A percentile compares a stretch with the other conserved stretches of the same genome.
These are phyloP conservation scores for Megacollybia platyphylla DNA, from an alignment of 1,284 basidiomycete genomes.

Conservation along the genomic window DNA sequence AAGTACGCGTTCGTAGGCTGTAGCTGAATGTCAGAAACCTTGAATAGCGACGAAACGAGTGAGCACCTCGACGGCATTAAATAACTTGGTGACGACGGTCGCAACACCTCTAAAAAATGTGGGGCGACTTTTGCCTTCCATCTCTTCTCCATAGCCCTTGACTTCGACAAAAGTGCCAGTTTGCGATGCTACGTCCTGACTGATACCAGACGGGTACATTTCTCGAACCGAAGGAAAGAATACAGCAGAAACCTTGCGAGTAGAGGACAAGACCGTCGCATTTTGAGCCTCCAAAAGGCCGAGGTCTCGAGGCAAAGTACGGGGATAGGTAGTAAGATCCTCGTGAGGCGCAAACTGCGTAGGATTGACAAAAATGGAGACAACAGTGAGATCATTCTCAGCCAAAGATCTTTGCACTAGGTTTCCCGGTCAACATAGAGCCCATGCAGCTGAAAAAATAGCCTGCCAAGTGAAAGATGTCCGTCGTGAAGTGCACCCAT, in stretches of 20 bases:
- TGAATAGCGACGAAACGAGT: background rate
- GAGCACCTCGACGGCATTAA: constrained; percentile 79
- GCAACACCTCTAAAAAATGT: constrained; percentile 95
- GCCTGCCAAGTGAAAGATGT: constrained; percentile 77
- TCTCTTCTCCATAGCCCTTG: constrained; percentile 74
- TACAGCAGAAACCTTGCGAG: constrained; percentile 49
- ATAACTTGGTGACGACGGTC: constrained; percentile 90
- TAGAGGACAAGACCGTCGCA: constrained; percentile 11
- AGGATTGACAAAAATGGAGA: constrained; percentile 97
- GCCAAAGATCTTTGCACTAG: constrained; percentile 59
- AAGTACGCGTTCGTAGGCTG: constrained; percentile 91
- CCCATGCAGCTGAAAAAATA: background rate
- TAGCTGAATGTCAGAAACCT: constrained; percentile 1
- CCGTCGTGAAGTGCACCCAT: constrained; percentile 97
- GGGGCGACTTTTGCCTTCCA: constrained; percentile 80
- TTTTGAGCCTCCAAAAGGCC: constrained; percentile 29
- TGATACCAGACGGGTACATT: constrained; percentile 86
- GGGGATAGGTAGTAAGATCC: constrained; percentile 85
- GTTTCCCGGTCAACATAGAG: background rate
- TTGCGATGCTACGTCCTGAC: constrained; percentile 59
- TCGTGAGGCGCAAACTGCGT: constrained; percentile 96
- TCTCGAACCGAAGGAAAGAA: constrained; percentile 69
- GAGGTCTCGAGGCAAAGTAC: constrained; percentile 64
- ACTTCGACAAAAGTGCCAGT: constrained; percentile 88
- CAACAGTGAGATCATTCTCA: constrained; percentile 78